phyloP scores from a whole-genome alignment of 2,329 filamentous ascomycete genomes.

The Botryotinia calthae region DNA sequence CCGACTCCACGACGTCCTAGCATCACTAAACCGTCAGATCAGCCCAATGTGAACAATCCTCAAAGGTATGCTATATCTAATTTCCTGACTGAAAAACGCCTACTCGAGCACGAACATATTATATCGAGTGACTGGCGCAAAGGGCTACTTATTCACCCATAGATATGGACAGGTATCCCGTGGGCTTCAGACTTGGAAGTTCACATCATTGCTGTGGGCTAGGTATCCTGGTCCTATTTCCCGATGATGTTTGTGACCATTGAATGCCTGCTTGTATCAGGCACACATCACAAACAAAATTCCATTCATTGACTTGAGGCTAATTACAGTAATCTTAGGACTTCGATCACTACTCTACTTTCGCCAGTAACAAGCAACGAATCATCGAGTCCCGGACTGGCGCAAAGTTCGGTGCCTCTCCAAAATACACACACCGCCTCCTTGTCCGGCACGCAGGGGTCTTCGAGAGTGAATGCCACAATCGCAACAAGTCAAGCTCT shows the following conservation, averaged over 20 bases:
- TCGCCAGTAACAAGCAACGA: conserved; percentile 65
- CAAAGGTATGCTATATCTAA: conserved; percentile 25
- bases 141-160: not conserved
- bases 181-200: not conserved
- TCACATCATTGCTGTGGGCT: not conserved
- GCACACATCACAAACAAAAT: not conserved
- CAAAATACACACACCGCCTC: conserved; percentile 5
- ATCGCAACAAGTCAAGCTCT: not conserved
- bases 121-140: not conserved
- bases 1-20: conserved; percentile 34
- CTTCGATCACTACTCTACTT: conserved; percentile 20
- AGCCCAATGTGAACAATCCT: conserved; percentile 19
- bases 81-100: not conserved
- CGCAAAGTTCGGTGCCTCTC: not conserved
- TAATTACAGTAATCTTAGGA: conserved; percentile 6
- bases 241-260: not conserved
- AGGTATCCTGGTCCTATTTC: not conserved
- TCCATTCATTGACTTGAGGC: conserved; percentile 10
- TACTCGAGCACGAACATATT: not conserved
- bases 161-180: not conserved
- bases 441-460: not conserved
- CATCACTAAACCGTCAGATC: conserved; percentile 24
- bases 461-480: not conserved
- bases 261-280: not conserved
- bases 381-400: conserved; percentile 44